Evolutionary conservation across 2,329 filamentous ascomycete species (phyloP).

Genomic region (Ophiostoma himal-ulmi): DNA sequence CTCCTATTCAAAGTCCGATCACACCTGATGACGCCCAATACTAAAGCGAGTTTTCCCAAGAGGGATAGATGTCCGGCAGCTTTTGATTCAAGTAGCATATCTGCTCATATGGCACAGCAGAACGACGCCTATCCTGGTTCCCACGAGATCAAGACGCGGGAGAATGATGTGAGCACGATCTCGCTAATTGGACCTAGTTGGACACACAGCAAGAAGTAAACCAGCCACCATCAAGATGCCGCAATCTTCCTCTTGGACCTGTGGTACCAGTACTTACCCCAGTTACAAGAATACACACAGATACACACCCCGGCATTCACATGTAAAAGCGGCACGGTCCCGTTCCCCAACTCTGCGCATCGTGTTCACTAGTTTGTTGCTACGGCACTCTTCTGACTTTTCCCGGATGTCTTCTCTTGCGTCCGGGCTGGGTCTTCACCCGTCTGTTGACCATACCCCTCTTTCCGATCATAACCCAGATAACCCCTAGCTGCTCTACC

Average conservation of each 20-base stretch:
- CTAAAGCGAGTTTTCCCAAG: background rate
- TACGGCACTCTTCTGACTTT: background rate
- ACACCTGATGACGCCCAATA: background rate
- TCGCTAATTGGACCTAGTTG: background rate
- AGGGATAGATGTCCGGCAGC: background rate
- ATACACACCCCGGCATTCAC: background rate
- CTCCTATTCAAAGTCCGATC: background rate
- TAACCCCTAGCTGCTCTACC: background rate
- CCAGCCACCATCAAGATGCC: background rate
- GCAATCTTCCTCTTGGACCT: background rate
- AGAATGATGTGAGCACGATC: background rate
- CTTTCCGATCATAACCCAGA: background rate
- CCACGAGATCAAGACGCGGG: background rate
- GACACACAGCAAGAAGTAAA: background rate
- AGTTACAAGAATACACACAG: background rate
- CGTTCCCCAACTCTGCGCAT: background rate
- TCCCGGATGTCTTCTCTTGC: background rate
- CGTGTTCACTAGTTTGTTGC: background rate
- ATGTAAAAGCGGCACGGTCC: slow-evolving; percentile 2
- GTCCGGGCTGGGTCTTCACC: background rate
- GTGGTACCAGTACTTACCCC: background rate
- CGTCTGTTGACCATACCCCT: background rate
- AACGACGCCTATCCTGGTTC: background rate
- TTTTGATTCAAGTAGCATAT: background rate
- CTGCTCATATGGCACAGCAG: background rate